Evolutionary conservation across 2,329 filamentous ascomycete species (phyloP).

Genomic region (Zasmidium cellare): DNA sequence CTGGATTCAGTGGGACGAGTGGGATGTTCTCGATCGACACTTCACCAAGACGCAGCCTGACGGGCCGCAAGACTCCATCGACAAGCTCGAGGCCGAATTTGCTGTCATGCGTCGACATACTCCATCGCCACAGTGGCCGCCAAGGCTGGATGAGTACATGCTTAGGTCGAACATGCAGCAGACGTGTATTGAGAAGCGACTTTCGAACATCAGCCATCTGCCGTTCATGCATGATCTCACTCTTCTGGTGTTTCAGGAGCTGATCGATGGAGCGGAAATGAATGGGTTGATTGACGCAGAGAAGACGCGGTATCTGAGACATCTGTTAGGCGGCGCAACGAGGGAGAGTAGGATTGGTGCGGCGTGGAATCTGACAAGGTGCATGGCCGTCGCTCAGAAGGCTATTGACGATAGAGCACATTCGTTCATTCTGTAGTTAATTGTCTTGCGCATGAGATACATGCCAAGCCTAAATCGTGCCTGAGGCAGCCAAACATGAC

Average conservation of each 20-base stretch:
- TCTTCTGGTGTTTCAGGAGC: conserved; percentile 22
- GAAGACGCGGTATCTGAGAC: conserved; percentile 15
- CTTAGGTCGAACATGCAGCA: conserved; percentile 19
- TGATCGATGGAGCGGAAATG: conserved; percentile 22
- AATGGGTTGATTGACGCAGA: conserved; percentile 17
- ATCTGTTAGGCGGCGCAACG: conserved; percentile 19
- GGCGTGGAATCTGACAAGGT: conserved; percentile 25
- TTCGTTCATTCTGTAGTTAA: conserved; percentile 8
- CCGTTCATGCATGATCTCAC: conserved; percentile 23
- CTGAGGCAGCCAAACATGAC: too few species aligned
- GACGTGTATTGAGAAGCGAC: conserved; percentile 20
- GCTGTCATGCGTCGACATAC: conserved; percentile 20
- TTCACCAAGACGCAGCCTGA: conserved; percentile 16
- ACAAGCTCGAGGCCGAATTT: conserved; percentile 22
- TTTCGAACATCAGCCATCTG: conserved; percentile 17
- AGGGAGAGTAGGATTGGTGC: conserved; percentile 21
- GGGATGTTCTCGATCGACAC: conserved; percentile 24
- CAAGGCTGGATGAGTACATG: conserved; percentile 22
- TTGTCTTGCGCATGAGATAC: too few species aligned
- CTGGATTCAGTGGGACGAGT: conserved; percentile 25
- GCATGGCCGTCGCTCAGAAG: conserved; percentile 23
- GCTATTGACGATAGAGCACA: conserved; percentile 7
- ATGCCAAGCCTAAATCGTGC: too few species aligned
- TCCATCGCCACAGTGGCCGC: conserved; percentile 16
- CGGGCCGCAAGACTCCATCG: conserved; percentile 17